Evolutionary conservation across 805 yeast species (phyloP), one percentile per base, ranked within the genome.

Genomic region (Kodamaea laetipori): DNA sequence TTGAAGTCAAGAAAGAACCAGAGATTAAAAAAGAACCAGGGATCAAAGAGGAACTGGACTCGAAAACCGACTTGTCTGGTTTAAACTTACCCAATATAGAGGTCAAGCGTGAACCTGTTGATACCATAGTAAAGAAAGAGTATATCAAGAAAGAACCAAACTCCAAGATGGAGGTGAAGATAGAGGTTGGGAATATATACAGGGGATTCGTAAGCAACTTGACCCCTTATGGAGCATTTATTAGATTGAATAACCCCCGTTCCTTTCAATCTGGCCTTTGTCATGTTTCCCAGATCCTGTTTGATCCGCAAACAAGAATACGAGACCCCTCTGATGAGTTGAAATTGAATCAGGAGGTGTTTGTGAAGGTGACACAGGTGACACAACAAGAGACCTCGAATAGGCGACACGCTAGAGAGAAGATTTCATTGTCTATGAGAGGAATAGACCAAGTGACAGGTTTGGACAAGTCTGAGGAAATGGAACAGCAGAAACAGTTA

Each of bases 141-240:
- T 16, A 28, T 17, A 12, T 15, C 33, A 25, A 30, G 34, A 11
- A 18, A 18, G 34, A 15, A 5, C 18, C 6, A n/a, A 21, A 4
- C 8, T 13, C 18, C 19, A 30, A 30, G 19, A 30, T 10, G 9
- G 23, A 16, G 9, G 25, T n/a, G 36, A 7, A 40, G 45, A 23
- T 80, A 0, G 50, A 58, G 4, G 45, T 71, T 1, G 81, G 78
- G 15, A 30, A 30, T 11, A 65, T 86, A 0, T 82, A 84, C 52
- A 61, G 61, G 21, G 97, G 95, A 0, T 62, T 50, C 18, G 84
- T 92, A 2, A 71, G 70, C 37, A 78, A 77, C 35, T 53, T 86
- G 1, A 80, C 81, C 33, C 61, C 76, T 2, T 90, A 81, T 63
- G 97, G 98, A 0, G 95, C 89, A 1, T 92, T 90, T 57, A 76